Percentiles rank a stretch among this genome's conserved stretches.
phyloP scores from a whole-genome alignment of 164 flowering plant genomes.

The Magnolia sinica region DNA sequence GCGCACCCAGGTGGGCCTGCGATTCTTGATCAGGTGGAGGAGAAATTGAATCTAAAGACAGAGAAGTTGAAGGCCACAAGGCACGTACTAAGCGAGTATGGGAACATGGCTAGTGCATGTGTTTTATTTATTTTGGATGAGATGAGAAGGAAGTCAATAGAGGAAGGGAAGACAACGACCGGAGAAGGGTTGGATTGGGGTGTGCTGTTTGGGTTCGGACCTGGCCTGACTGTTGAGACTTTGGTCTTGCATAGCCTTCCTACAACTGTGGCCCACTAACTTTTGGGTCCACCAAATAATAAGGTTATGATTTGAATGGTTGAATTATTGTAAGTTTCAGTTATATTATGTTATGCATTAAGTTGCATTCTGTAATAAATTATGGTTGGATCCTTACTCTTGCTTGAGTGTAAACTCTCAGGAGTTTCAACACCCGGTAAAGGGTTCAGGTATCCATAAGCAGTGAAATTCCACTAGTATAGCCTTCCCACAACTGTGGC shows the following conservation, averaged over 20 bases:
- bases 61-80: constrained; percentile 16
- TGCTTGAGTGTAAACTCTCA: no score
- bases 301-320: no score
- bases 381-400: no score
- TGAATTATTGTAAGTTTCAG: no score
- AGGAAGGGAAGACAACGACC: constrained; percentile 12
- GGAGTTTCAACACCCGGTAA: no score
- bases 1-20: constrained; percentile 17
- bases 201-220: constrained; percentile 17
- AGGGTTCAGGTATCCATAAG: no score
- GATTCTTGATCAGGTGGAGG: constrained; percentile 15
- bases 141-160: constrained; percentile 14
- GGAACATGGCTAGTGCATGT: constrained; percentile 18
- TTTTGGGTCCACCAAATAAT: no score
- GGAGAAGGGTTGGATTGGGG: constrained; percentile 23
- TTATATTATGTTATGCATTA: no score
- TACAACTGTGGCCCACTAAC: neutral
- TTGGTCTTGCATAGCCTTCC: constrained; percentile 19
- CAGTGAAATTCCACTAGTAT: no score
- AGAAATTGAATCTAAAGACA: constrained; percentile 3
- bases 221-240: constrained; percentile 19
- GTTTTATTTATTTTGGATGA: constrained; percentile 15
- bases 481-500: no score
- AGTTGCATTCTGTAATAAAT: no score
- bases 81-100: constrained; percentile 13